Percentiles rank a stretch among this genome's conserved stretches.
Evolutionary conservation across 2,329 filamentous ascomycete species (phyloP).

Genomic region (Aspergillus flavus): DNA sequence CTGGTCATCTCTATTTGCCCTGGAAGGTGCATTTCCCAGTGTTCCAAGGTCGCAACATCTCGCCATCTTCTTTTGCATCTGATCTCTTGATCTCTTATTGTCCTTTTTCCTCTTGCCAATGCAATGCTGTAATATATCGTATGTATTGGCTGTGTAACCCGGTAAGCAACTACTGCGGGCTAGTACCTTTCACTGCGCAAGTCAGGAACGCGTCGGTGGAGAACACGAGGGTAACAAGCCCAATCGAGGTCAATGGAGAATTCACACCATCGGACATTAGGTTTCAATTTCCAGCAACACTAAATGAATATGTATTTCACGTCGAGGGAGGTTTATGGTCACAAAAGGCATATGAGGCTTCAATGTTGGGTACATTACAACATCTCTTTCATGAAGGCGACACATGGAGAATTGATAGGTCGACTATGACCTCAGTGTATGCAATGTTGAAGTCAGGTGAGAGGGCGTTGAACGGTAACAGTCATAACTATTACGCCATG

Average conservation of each 20-base stretch:
- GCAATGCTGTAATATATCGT: constrained; percentile 4
- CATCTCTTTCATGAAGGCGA: not conserved
- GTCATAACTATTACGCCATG: not conserved
- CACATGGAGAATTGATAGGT: not conserved
- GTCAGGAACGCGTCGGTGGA: constrained; percentile 35
- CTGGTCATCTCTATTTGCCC: not conserved
- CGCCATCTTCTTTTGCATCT: not conserved
- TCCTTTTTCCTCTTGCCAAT: not conserved
- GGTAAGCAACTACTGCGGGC: constrained; percentile 10
- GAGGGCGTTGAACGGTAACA: not conserved
- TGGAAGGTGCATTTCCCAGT: not conserved
- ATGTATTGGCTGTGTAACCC: constrained; percentile 6
- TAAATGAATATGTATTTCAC: constrained; percentile 19
- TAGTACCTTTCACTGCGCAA: constrained; percentile 21
- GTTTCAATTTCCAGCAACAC: constrained; percentile 12
- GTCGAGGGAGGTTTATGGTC: not conserved
- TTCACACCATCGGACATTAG: constrained; percentile 21
- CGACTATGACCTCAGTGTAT: not conserved
- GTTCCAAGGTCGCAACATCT: constrained; percentile 2
- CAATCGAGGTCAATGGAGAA: constrained; percentile 20
- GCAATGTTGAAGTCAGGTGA: constrained; percentile 1
- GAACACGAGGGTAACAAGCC: constrained; percentile 21
- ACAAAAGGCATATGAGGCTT: not conserved
- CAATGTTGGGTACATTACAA: not conserved
- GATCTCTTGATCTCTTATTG: not conserved